Conservation (phyloP, 495 filamentous ascomycete genomes). For the Hapsidospora chrysogenum region DNA sequence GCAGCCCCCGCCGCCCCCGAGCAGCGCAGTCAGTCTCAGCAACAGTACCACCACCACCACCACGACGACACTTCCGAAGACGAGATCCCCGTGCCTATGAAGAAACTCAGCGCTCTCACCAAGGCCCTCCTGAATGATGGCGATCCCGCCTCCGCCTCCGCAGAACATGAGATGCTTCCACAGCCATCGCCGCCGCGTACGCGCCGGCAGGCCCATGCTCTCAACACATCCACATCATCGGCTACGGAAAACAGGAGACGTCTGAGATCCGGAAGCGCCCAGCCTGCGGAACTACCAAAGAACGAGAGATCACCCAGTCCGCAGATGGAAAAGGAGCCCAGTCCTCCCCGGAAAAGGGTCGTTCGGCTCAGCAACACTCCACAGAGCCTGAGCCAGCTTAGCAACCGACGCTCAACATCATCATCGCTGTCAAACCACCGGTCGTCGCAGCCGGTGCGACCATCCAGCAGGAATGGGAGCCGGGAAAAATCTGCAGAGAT, state of each 20-base stretch:
- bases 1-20: background rate
- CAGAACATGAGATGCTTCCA: too few species aligned
- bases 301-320: conserved; percentile 12
- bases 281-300: conserved; percentile 7
- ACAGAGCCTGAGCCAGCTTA: conserved; percentile 11
- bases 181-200: conserved; percentile 37
- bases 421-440: conserved; percentile 11
- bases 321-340: conserved; percentile 19
- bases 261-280: conserved; percentile 20
- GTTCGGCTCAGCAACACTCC: conserved; percentile 40
- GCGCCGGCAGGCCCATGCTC: conserved; percentile 17
- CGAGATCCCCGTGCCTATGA: conserved; percentile 51
- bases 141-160: conserved; percentile 30
- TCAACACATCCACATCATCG: conserved; percentile 14
- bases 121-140: conserved; percentile 59
- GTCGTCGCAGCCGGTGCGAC: conserved; percentile 8
- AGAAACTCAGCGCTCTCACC: conserved; percentile 62
- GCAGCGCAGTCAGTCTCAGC: background rate
- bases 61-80: conserved; percentile 59
- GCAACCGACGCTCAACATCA: conserved; percentile 18
- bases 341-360: conserved; percentile 28
- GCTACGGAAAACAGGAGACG: conserved; percentile 16
- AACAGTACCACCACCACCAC: conserved; percentile 5
- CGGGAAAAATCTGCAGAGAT: conserved; percentile 16
- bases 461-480: conserved; percentile 19